phyloP scores from a whole-genome alignment of 1,139 yeast genomes.

The Zygosaccharomyces sapae region DNA sequence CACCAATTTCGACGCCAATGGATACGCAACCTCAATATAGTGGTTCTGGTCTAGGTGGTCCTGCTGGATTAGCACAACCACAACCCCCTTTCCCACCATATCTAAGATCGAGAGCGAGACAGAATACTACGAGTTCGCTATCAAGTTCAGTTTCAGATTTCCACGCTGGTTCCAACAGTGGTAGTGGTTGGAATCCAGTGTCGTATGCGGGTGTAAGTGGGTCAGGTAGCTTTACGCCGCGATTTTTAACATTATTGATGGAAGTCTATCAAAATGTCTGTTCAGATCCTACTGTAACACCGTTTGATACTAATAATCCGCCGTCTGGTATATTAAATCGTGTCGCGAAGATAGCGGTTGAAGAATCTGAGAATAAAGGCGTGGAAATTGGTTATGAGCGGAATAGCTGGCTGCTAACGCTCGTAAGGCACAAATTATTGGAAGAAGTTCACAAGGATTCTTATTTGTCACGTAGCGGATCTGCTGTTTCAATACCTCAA shows the following conservation, averaged over 20 bases:
- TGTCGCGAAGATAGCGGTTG: constrained; percentile 32
- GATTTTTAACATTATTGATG: constrained; percentile 28
- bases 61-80: not conserved
- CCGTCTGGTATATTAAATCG: constrained; percentile 36
- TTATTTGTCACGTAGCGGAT: constrained; percentile 26
- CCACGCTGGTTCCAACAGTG: constrained; percentile 5
- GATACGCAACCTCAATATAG: constrained; percentile 2
- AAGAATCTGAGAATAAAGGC: constrained; percentile 21
- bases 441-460: constrained; percentile 33
- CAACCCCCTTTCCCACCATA: constrained; percentile 16
- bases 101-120: constrained; percentile 18
- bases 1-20: constrained; percentile 15
- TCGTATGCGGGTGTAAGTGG: constrained; percentile 11
- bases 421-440: constrained; percentile 29
- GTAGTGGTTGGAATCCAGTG: constrained; percentile 10
- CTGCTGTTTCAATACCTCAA: constrained; percentile 22
- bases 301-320: constrained; percentile 35
- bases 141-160: constrained; percentile 31
- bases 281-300: constrained; percentile 36
- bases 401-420: constrained; percentile 26
- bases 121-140: constrained; percentile 26
- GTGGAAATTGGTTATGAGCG: constrained; percentile 30
- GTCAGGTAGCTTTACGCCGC: constrained; percentile 22
- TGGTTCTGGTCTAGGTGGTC: not conserved
- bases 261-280: constrained; percentile 31